A percentile compares a stretch with the other conserved stretches of the same genome.
These are phyloP conservation scores for Glomus cerebriforme DNA, from an alignment of 192 early-diverging fungal species.

Conservation along the genomic window DNA sequence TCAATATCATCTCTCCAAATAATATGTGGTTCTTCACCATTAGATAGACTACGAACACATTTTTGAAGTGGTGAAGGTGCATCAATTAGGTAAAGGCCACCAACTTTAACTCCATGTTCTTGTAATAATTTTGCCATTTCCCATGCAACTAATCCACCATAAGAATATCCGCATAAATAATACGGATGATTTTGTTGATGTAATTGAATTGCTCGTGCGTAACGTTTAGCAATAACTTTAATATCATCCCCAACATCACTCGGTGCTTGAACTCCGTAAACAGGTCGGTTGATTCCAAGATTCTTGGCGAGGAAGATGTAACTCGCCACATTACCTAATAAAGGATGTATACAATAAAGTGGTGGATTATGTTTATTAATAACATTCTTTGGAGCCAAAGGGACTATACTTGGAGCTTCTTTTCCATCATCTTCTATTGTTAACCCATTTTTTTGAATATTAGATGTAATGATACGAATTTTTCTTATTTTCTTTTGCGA, in stretches of 20 bases:
- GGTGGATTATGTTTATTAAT: slow-evolving; percentile 22
- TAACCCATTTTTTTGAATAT: not conserved
- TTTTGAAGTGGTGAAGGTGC: slow-evolving; percentile 10
- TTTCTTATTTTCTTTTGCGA: not conserved
- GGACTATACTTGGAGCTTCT: not conserved
- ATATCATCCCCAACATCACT: not conserved
- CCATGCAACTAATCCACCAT: slow-evolving; percentile 32
- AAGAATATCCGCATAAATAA: slow-evolving; percentile 31
- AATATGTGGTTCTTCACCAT: slow-evolving; percentile 6
- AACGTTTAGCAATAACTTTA: not conserved
- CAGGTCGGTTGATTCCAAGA: slow-evolving; percentile 24
- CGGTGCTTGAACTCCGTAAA: slow-evolving; percentile 31
- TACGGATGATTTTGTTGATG: slow-evolving; percentile 17
- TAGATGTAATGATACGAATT: not conserved
- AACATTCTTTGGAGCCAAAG: not conserved
- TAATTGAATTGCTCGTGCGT: not conserved
- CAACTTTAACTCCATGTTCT: slow-evolving; percentile 9
- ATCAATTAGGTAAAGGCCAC: slow-evolving; percentile 29
- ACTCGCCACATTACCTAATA: slow-evolving; percentile 27
- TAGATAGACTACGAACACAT: not conserved
- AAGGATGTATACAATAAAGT: slow-evolving; percentile 27
- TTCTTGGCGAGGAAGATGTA: slow-evolving; percentile 14
- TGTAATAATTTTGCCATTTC: slow-evolving; percentile 25
- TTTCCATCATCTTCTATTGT: slow-evolving; percentile 2
- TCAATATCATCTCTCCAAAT: slow-evolving; percentile 24